Percentiles rank a stretch among this genome's conserved stretches.
These are phyloP conservation scores for Ramalina peruviana DNA, from an alignment of 495 filamentous ascomycete species.

Conservation along the genomic window DNA sequence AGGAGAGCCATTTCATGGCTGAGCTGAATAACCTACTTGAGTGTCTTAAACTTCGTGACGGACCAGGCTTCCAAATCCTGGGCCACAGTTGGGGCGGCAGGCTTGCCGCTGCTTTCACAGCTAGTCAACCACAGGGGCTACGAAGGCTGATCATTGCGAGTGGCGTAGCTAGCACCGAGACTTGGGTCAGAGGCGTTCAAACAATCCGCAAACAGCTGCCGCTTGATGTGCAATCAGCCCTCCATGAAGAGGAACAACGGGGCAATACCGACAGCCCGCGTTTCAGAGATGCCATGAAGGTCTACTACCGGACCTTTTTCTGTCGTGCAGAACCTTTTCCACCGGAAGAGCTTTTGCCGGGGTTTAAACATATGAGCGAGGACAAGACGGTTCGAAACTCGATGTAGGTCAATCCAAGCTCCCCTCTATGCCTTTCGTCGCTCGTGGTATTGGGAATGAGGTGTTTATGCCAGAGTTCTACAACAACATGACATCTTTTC, in stretches of 20 bases:
- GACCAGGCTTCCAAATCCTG: too few relatives aligned
- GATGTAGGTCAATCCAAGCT: too few relatives aligned
- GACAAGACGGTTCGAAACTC: conserved; percentile 31
- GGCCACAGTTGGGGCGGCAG: conserved; percentile 41
- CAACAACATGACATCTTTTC: too few relatives aligned
- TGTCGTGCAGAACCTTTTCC: conserved; percentile 29
- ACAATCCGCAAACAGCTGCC: conserved; percentile 25
- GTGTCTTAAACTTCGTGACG: too few relatives aligned
- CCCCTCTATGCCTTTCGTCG: too few relatives aligned
- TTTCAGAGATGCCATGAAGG: conserved; percentile 29
- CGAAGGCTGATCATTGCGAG: conserved; percentile 28
- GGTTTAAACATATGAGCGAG: conserved; percentile 25
- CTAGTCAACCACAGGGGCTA: conserved; percentile 24
- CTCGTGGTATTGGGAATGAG: too few relatives aligned
- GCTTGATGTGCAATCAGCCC: conserved; percentile 25
- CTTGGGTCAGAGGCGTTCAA: conserved; percentile 18
- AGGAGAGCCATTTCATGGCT: too few relatives aligned
- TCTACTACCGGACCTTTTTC: conserved; percentile 28
- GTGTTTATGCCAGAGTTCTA: too few relatives aligned
- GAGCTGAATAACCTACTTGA: too few relatives aligned
- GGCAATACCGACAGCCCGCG: conserved; percentile 27
- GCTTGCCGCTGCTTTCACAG: conserved; percentile 27
- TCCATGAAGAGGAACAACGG: conserved; percentile 24
- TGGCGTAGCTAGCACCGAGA: conserved; percentile 22
- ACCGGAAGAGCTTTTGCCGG: conserved; percentile 10